Conservation (phyloP, 2,329 filamentous ascomycete species). For the Microcyclospora pomicola region DNA sequence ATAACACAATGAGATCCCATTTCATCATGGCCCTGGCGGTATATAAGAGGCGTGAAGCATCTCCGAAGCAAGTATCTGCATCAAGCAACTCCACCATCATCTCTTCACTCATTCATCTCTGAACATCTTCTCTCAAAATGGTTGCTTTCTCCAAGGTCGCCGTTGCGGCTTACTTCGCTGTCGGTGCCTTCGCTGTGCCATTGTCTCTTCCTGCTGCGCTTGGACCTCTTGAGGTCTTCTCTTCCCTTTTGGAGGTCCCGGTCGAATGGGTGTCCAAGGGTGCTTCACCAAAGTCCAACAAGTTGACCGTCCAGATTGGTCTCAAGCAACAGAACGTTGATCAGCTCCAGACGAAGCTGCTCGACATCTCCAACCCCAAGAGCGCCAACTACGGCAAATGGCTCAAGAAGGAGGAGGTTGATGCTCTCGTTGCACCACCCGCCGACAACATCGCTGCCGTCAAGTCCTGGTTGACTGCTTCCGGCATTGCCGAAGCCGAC, state of each 20-base stretch:
- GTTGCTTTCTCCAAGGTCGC: neutral
- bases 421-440: conserved; percentile 23
- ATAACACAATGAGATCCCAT: no score
- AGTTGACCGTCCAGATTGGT: conserved; percentile 4
- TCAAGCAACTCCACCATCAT: no score
- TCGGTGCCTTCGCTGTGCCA: neutral
- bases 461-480: conserved; percentile 16
- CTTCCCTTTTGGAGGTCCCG: no score
- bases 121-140: neutral
- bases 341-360: neutral
- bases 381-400: conserved; percentile 19
- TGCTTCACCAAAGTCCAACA: no score
- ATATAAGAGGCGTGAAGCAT: no score
- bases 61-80: no score
- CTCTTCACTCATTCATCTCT: no score
- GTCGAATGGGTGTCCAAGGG: no score
- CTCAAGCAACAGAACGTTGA: conserved; percentile 5
- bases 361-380: conserved; percentile 13
- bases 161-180: neutral
- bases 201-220: no score
- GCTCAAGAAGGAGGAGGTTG: conserved; percentile 22
- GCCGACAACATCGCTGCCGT: conserved; percentile 1
- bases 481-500: conserved; percentile 12
- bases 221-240: no score
- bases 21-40: no score